Percentiles rank a stretch among this genome's conserved stretches.
Conservation (phyloP, 177 flowering plant species). For the Vitis hybrid region DNA sequence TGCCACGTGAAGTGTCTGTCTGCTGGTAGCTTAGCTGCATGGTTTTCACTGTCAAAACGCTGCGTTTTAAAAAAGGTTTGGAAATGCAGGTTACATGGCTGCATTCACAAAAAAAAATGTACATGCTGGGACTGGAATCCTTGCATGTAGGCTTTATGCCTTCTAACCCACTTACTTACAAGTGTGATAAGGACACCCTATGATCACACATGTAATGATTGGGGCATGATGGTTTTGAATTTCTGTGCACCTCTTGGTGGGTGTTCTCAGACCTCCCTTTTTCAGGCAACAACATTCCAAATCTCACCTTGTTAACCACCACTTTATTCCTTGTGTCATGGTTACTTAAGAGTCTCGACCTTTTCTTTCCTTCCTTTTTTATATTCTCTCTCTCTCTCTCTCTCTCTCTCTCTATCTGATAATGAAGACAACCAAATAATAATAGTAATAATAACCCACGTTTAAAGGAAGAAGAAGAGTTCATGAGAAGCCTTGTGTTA, state of each 20-base stretch:
- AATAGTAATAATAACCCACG: background rate
- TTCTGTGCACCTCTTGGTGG: too few relatives aligned
- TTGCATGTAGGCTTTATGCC: too few relatives aligned
- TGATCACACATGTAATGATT: too few relatives aligned
- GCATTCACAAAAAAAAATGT: too few relatives aligned
- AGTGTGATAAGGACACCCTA: too few relatives aligned
- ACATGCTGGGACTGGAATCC: too few relatives aligned
- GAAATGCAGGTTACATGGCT: too few relatives aligned
- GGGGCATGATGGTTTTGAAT: too few relatives aligned
- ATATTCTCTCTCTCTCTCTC: background rate
- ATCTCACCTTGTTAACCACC: slow-evolving; percentile 13
- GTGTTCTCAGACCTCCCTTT: background rate
- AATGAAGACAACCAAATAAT: background rate
- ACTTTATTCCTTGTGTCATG: slow-evolving; percentile 24
- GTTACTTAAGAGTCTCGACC: slow-evolving; percentile 4
- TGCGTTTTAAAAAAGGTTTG: too few relatives aligned
- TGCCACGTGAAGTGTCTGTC: slow-evolving; percentile 27
- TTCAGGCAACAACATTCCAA: slow-evolving; percentile 7
- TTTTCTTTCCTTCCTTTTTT: background rate
- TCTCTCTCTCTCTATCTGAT: background rate
- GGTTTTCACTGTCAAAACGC: slow-evolving; percentile 20
- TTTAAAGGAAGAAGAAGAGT: background rate
- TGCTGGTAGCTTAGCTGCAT: background rate
- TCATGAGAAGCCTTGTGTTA: slow-evolving; percentile 1
- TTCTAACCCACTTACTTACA: too few relatives aligned